phyloP scores from a whole-genome alignment of 805 yeast genomes.

The Kluyveromyces nonfermentans region DNA sequence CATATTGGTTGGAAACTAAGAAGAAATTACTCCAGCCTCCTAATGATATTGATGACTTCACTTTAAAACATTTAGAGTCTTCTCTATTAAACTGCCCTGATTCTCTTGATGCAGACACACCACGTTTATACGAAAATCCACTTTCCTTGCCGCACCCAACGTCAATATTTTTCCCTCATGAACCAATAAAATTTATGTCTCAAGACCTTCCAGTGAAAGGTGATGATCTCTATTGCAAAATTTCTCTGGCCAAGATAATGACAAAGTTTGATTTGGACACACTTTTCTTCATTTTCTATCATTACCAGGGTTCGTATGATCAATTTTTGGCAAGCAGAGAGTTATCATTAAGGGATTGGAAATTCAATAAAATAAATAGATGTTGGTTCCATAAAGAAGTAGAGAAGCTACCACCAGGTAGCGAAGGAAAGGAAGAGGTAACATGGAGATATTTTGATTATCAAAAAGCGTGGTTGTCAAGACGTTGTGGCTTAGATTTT shows the following conservation, averaged over 20 bases:
- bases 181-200: slow-evolving; percentile 29
- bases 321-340: slow-evolving; percentile 77
- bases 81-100: slow-evolving; percentile 89
- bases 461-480: slow-evolving; percentile 57
- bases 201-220: slow-evolving; percentile 7
- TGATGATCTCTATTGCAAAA: slow-evolving; percentile 26
- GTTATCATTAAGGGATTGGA: slow-evolving; percentile 72
- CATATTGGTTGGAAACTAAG: slow-evolving; percentile 24
- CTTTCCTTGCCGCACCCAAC: slow-evolving; percentile 85
- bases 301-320: slow-evolving; percentile 58
- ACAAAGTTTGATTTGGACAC: slow-evolving; percentile 78
- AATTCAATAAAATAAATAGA: slow-evolving; percentile 34
- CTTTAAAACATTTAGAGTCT: slow-evolving; percentile 45
- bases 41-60: slow-evolving; percentile 21
- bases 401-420: slow-evolving; percentile 74
- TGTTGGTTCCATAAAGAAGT: slow-evolving; percentile 50
- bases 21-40: slow-evolving; percentile 23
- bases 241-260: slow-evolving; percentile 48
- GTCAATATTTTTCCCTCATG: slow-evolving; percentile 73
- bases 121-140: slow-evolving; percentile 43
- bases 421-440: slow-evolving; percentile 38
- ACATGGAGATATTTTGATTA: slow-evolving; percentile 80
- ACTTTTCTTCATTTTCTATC: slow-evolving; percentile 85
- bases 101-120: slow-evolving; percentile 85
- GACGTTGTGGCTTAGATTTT: slow-evolving; percentile 34